Conservation (phyloP, 192 early-diverging fungal species). For the Linnemannia exigua region DNA sequence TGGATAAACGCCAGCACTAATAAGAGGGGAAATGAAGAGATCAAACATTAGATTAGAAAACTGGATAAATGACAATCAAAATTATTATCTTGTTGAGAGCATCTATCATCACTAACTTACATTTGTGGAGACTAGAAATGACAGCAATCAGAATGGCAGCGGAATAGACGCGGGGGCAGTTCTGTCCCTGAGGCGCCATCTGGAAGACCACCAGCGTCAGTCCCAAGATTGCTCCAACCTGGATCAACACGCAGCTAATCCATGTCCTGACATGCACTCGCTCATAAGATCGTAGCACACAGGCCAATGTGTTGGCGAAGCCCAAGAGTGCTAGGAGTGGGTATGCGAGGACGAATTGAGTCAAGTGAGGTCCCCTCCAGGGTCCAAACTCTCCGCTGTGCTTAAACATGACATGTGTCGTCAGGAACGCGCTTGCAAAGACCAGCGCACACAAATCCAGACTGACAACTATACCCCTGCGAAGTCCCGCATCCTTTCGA, state of each 20-base stretch:
- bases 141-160: conserved; percentile 46
- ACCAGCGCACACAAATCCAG: conserved; percentile 66
- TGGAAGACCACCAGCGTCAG: conserved; percentile 60
- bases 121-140: conserved; percentile 53
- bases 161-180: conserved; percentile 54
- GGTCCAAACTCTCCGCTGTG: conserved; percentile 70
- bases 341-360: conserved; percentile 67
- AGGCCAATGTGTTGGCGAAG: conserved; percentile 60
- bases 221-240: conserved; percentile 40
- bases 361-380: conserved; percentile 68
- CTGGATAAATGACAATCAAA: background rate
- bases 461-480: conserved; percentile 57
- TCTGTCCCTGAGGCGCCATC: conserved; percentile 41
- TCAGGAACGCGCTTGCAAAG: conserved; percentile 66
- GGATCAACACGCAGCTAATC: conserved; percentile 51
- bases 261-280: conserved; percentile 39
- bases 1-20: conserved; percentile 49
- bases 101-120: conserved; percentile 2
- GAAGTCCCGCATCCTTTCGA: conserved; percentile 44
- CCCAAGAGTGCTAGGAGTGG: conserved; percentile 65
- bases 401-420: conserved; percentile 60
- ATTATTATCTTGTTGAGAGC: conserved; percentile 1
- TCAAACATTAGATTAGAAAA: background rate
- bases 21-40: background rate
- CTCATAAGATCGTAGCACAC: conserved; percentile 54